phyloP scores from a whole-genome alignment of 2,329 filamentous ascomycete species.

The Venturia carpophila region DNA sequence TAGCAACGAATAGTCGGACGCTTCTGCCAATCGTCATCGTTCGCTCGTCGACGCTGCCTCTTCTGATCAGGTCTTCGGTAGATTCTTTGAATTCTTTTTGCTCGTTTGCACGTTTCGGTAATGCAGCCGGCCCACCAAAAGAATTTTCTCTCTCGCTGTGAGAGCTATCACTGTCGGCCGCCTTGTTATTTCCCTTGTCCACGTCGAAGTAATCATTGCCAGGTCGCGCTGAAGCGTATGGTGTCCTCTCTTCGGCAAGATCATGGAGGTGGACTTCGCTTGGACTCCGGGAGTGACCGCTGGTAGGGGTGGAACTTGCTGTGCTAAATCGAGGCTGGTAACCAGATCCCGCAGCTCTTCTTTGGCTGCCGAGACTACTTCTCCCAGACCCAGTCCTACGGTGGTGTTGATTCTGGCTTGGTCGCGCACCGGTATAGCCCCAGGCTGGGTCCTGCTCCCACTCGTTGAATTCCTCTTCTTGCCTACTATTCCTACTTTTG shows the following conservation, averaged over 20 bases:
- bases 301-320: conserved; percentile 44
- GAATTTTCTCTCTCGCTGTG: conserved; percentile 41
- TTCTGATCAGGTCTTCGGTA: conserved; percentile 62
- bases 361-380: conserved; percentile 50
- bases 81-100: conserved; percentile 43
- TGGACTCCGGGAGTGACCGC: conserved; percentile 30
- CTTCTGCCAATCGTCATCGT: conserved; percentile 63
- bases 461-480: conserved; percentile 42
- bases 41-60: conserved; percentile 77
- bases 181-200: neutral
- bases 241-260: conserved; percentile 38
- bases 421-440: conserved; percentile 18
- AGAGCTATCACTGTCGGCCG: conserved; percentile 6
- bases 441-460: conserved; percentile 18
- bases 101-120: conserved; percentile 36
- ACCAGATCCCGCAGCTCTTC: conserved; percentile 32
- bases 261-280: conserved; percentile 33
- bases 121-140: conserved; percentile 48
- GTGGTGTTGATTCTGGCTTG: conserved; percentile 41
- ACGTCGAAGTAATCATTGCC: conserved; percentile 9
- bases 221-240: conserved; percentile 21
- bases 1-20: conserved; percentile 74
- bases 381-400: conserved; percentile 65
- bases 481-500: conserved; percentile 35
- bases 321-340: conserved; percentile 37